Conservation (phyloP, 2,329 filamentous ascomycete species). For the Fragosphaeria purpurea region DNA sequence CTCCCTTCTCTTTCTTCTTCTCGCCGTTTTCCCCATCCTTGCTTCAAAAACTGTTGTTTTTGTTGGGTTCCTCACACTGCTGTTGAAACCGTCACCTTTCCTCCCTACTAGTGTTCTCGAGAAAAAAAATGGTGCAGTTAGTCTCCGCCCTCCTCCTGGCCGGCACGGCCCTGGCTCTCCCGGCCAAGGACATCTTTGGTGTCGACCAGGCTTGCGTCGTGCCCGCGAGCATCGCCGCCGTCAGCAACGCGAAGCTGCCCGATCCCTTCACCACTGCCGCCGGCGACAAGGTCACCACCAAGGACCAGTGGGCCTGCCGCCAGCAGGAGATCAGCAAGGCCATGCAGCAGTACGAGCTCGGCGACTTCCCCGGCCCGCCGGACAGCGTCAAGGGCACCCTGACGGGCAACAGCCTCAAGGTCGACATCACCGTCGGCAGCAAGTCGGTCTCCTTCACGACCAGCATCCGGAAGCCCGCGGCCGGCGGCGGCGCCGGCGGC, state of each 20-base stretch:
- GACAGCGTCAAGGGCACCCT: conserved; percentile 35
- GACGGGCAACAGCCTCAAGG: conserved; percentile 31
- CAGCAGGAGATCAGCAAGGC: conserved; percentile 36
- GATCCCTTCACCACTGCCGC: conserved; percentile 38
- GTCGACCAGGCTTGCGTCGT: conserved; percentile 28
- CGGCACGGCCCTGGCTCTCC: conserved; percentile 25
- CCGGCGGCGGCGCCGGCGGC: conserved; percentile 27
- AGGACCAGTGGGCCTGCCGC: conserved; percentile 38
- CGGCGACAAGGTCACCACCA: conserved; percentile 33
- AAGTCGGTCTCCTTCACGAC: conserved; percentile 36
- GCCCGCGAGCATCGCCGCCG: conserved; percentile 23
- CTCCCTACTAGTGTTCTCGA: not conserved
- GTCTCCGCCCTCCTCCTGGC: conserved; percentile 21
- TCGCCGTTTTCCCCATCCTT: not conserved
- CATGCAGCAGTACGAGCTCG: conserved; percentile 42
- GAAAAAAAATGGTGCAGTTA: conserved; percentile 19
- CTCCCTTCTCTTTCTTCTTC: not conserved
- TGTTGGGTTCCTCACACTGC: no score
- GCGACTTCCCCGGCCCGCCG: conserved; percentile 35
- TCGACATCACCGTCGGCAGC: conserved; percentile 33
- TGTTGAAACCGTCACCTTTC: no score
- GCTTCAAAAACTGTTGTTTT: no score
- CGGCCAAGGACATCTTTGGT: conserved; percentile 25
- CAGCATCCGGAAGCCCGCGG: conserved; percentile 31
- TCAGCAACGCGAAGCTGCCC: conserved; percentile 29